Percentiles rank a stretch among this genome's conserved stretches.
phyloP scores from a whole-genome alignment of 2,329 filamentous ascomycete genomes.

The Trichoderma asperellum region DNA sequence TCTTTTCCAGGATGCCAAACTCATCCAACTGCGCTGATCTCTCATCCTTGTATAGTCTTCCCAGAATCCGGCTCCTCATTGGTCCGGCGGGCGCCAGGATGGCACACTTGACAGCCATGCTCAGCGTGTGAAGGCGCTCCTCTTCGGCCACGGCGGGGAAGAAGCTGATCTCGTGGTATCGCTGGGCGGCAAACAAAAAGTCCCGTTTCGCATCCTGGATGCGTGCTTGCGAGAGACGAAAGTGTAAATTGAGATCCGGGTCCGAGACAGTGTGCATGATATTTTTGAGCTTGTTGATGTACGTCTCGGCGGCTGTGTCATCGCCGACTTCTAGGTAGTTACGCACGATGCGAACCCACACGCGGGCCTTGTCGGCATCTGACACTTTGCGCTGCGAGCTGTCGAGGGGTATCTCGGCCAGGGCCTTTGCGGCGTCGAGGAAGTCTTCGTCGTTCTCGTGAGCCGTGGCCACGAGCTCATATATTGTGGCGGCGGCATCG shows the following conservation, averaged over 20 bases:
- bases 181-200: conserved; percentile 84
- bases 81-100: conserved; percentile 92
- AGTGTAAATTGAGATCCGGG: conserved; percentile 76
- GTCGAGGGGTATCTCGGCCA: conserved; percentile 87
- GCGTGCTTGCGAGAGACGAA: conserved; percentile 87
- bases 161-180: conserved; percentile 86
- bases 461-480: conserved; percentile 79
- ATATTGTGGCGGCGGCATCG: conserved; percentile 80
- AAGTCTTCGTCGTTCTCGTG: conserved; percentile 85
- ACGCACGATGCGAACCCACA: conserved; percentile 93
- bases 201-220: conserved; percentile 89
- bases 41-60: conserved; percentile 91
- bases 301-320: conserved; percentile 79
- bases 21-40: conserved; percentile 75
- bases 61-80: conserved; percentile 76
- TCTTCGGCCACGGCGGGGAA: conserved; percentile 78
- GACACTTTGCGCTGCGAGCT: conserved; percentile 82
- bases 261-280: conserved; percentile 80
- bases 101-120: conserved; percentile 87
- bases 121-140: conserved; percentile 82
- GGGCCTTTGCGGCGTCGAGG: conserved; percentile 71
- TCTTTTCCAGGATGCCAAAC: conserved; percentile 91
- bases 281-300: conserved; percentile 94
- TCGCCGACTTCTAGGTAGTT: conserved; percentile 95
- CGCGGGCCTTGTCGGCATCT: conserved; percentile 77